A percentile compares a stretch with the other conserved stretches of the same genome.
Conservation (phyloP, 176 grass and related monocot species). For the Aegilops longissima region DNA sequence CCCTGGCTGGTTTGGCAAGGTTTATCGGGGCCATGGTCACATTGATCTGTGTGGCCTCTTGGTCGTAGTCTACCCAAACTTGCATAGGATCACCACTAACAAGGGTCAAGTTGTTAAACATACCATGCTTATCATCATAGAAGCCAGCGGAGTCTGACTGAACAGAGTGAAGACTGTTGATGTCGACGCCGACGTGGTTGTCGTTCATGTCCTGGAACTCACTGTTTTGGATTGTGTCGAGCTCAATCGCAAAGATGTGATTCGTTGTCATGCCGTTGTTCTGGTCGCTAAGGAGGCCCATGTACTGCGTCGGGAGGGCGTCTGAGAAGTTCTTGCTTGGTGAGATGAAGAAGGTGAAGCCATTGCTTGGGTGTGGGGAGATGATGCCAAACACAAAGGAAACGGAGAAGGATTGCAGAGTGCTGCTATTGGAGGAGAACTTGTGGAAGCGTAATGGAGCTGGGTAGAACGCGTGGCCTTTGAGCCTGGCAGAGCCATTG, state of each 20-base stretch:
- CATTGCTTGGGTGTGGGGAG: not conserved
- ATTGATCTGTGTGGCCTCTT: not conserved
- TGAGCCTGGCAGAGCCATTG: not conserved
- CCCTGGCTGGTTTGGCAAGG: not conserved
- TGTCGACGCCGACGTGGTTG: slow-evolving; percentile 12
- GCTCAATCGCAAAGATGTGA: slow-evolving; percentile 33
- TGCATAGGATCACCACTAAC: not conserved
- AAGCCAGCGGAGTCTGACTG: not conserved
- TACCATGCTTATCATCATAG: not conserved
- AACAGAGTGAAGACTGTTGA: slow-evolving; percentile 13
- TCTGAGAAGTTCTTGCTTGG: not conserved
- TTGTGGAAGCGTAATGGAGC: not conserved
- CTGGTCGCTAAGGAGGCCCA: slow-evolving; percentile 31
- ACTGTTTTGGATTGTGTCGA: slow-evolving; percentile 26
- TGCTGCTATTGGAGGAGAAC: not conserved
- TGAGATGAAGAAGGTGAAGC: slow-evolving; percentile 33
- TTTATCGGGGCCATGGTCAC: slow-evolving; percentile 14
- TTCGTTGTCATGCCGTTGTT: not conserved
- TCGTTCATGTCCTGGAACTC: slow-evolving; percentile 30
- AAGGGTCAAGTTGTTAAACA: slow-evolving; percentile 8
- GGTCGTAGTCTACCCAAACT: slow-evolving; percentile 39
- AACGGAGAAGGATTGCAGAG: slow-evolving; percentile 31
- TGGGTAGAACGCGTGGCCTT: slow-evolving; percentile 40
- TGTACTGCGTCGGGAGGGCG: not conserved
- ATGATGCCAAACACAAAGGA: slow-evolving; percentile 43